Percentiles rank a stretch among this genome's conserved stretches.
These are phyloP conservation scores for Gynochthodes officinalis DNA, from an alignment of 257 asterid genomes.

Conservation along the genomic window DNA sequence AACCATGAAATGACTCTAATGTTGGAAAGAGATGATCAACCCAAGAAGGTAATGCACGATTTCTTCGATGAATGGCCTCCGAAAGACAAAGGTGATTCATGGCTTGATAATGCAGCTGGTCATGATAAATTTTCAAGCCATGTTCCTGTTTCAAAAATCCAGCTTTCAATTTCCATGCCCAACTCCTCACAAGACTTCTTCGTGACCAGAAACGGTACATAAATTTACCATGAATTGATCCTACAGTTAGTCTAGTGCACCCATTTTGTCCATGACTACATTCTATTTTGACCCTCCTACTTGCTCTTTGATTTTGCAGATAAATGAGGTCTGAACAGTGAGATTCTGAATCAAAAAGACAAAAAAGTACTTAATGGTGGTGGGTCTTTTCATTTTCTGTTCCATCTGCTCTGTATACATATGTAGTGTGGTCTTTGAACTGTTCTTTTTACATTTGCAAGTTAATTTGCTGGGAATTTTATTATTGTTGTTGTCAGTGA, in stretches of 20 bases:
- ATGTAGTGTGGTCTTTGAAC: constrained; percentile 13
- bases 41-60: constrained; percentile 88
- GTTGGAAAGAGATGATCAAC: constrained; percentile 38
- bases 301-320: constrained; percentile 38
- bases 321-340: constrained; percentile 24
- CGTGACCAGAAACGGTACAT: constrained; percentile 60
- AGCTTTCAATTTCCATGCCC: constrained; percentile 67
- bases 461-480: constrained; percentile 8
- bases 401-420: constrained; percentile 15
- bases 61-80: constrained; percentile 80
- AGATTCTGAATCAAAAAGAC: constrained; percentile 38
- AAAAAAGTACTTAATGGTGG: constrained; percentile 36
- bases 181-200: constrained; percentile 74
- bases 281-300: constrained; percentile 9
- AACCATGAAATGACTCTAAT: neutral
- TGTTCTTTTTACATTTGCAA: constrained; percentile 10
- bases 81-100: constrained; percentile 45
- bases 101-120: constrained; percentile 42
- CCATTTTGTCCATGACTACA: constrained; percentile 3
- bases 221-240: neutral
- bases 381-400: constrained; percentile 36
- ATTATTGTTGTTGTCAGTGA: constrained; percentile 2
- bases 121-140: constrained; percentile 39
- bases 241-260: neutral
- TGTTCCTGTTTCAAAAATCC: constrained; percentile 33